These are phyloP conservation scores for Galeopsis tetrahit DNA, from an alignment of 257 asterid species.

Conservation along the genomic window DNA sequence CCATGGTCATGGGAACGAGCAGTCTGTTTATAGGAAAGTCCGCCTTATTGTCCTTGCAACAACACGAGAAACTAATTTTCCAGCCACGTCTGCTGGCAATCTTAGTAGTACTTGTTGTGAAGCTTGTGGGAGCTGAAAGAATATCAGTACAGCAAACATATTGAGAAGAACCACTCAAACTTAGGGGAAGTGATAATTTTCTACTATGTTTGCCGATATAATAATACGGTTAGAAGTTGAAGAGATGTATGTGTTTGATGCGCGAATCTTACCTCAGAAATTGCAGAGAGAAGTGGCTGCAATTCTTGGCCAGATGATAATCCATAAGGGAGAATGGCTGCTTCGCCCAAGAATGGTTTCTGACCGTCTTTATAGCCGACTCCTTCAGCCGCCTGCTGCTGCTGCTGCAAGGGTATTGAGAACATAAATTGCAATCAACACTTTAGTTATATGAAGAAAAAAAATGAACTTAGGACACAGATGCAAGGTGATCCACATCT, in stretches of 20 bases:
- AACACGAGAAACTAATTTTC: slow-evolving; percentile 68
- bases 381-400: slow-evolving; percentile 44
- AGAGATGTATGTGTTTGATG: not conserved
- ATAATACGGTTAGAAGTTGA: not conserved
- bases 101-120: slow-evolving; percentile 62
- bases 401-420: slow-evolving; percentile 43
- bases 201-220: not conserved
- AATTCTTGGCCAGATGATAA: slow-evolving; percentile 59
- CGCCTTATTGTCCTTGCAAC: slow-evolving; percentile 82
- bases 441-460: not conserved
- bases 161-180: not conserved
- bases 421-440: not conserved
- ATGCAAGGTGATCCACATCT: slow-evolving; percentile 15
- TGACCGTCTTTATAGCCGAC: slow-evolving; percentile 28
- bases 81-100: slow-evolving; percentile 72
- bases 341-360: slow-evolving; percentile 45
- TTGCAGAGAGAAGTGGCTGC: slow-evolving; percentile 64
- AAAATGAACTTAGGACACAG: not conserved
- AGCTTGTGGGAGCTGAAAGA: slow-evolving; percentile 81
- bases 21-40: slow-evolving; percentile 46
- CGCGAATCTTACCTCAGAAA: slow-evolving; percentile 67
- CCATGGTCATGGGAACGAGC: not conserved
- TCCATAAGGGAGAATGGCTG: slow-evolving; percentile 50
- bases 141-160: not conserved
- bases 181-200: not conserved